Evolutionary conservation across 2,329 filamentous ascomycete genomes (phyloP).

Genomic region (Aspergillus neotritici): DNA sequence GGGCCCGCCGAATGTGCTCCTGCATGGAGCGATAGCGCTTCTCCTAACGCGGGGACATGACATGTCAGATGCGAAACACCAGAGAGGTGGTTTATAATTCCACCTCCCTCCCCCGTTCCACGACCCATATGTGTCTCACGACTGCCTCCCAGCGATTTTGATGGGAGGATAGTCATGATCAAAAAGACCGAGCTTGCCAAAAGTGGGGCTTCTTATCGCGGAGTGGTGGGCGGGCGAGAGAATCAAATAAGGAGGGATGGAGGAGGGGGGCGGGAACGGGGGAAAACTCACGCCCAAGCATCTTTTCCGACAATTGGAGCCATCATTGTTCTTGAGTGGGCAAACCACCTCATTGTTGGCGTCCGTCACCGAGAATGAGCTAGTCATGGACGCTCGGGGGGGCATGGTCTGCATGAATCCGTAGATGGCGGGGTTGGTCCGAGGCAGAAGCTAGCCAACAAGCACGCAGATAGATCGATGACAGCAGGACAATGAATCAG

Average conservation of each 20-base stretch:
- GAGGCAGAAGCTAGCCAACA: conserved; percentile 9
- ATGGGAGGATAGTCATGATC: too few species aligned
- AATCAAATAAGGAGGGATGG: background rate
- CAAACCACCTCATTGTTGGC: conserved; percentile 95
- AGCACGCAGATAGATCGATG: conserved; percentile 2
- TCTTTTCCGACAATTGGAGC: conserved; percentile 92
- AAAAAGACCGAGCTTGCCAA: conserved; percentile 1
- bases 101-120: too few species aligned
- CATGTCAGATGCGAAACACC: conserved; percentile 5
- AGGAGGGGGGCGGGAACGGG: conserved; percentile 9
- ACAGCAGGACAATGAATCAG: background rate
- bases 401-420: conserved; percentile 64
- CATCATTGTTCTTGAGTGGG: conserved; percentile 91
- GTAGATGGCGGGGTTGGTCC: conserved; percentile 16
- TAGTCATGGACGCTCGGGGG: conserved; percentile 77
- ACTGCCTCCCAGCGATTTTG: too few species aligned
- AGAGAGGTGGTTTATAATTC: background rate
- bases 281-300: conserved; percentile 84
- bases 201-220: conserved; percentile 11
- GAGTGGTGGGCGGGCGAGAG: conserved; percentile 3
- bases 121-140: too few species aligned
- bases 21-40: conserved; percentile 98
- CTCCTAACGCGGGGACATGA: conserved; percentile 54
- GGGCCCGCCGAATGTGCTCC: conserved; percentile 95
- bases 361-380: conserved; percentile 87